Base-by-base conservation (phyloP, 192 early-diverging fungal species). In the Backusella circina region DNA sequence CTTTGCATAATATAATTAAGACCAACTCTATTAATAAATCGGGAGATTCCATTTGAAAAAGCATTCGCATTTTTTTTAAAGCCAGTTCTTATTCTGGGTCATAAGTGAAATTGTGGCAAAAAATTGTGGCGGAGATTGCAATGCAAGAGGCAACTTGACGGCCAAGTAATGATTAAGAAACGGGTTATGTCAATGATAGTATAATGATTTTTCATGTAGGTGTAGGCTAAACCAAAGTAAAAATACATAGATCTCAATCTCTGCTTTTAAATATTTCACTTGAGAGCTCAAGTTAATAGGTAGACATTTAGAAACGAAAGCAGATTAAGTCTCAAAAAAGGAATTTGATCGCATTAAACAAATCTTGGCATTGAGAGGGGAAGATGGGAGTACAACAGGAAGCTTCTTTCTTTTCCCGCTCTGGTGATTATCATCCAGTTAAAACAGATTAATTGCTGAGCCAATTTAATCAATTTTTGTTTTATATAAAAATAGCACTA, bases 361-460 rank as follows among this genome's bases (percentile, higher is more conserved):
- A 61, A 26, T 61, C 54, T 61, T 61, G 54, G 54, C 54, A 28
- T 28, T n/a, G 18, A n/a, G 18, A 47, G 16, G n/a, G 44, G 5
- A n/a, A 16, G 7, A 61, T 26, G 54, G 54, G 23, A 61, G 54
- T 28, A 61, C 54, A 61, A 61, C 54, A 61, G 54, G 54, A 61
- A 61, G 23, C 54, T 61, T 61, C 54, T 61, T 61, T 61, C 54
- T 61, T 61, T 61, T 61, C 54, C 54, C 54, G 54, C 54, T 61
- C 54, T 61, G 54, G 54, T 61, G 54, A 61, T 28, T 28, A 28
- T 61, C 23, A 61, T 61, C 54, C 54, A 61, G 54, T 61, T 47
- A 61, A 61, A 61, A 61, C 21, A 61, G 51, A 61, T 61, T 61
- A 61, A 61, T 61, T 28, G 54, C 54, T 61, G 9, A 61, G 54